These are phyloP conservation scores for Lactarius quietus DNA, from an alignment of 768 basidiomycete species.

Conservation along the genomic window DNA sequence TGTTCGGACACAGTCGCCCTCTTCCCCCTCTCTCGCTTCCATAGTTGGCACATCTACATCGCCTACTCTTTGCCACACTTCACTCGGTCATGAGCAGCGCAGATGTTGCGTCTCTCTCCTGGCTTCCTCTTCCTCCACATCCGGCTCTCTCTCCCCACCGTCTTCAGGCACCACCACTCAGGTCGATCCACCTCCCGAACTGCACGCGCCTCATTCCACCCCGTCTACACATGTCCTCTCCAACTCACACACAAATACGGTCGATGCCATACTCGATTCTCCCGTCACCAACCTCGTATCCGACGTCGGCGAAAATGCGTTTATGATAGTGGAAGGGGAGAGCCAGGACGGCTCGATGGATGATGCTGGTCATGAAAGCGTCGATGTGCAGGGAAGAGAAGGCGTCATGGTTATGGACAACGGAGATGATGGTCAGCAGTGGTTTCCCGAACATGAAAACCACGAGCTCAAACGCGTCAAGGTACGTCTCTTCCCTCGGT, in stretches of 20 bases:
- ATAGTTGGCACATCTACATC: slow-evolving; percentile 7
- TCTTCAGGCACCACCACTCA: slow-evolving; percentile 30
- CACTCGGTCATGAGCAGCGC: slow-evolving; percentile 42
- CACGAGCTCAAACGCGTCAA: slow-evolving; percentile 85
- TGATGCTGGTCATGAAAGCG: slow-evolving; percentile 22
- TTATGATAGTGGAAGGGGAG: slow-evolving; percentile 24
- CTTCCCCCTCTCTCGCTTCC: slow-evolving; percentile 13
- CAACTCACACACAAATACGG: slow-evolving; percentile 12
- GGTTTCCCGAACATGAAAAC: slow-evolving; percentile 57
- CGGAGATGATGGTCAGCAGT: slow-evolving; percentile 54
- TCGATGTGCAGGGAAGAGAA: slow-evolving; percentile 48
- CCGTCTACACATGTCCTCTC: slow-evolving; percentile 32
- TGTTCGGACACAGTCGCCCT: slow-evolving; percentile 13
- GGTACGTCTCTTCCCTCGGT: slow-evolving; percentile 41
- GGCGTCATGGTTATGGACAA: slow-evolving; percentile 38
- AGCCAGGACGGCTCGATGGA: slow-evolving; percentile 20
- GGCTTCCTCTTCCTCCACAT: slow-evolving; percentile 34
- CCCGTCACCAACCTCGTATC: slow-evolving; percentile 15
- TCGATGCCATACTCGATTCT: slow-evolving; percentile 12
- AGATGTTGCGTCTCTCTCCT: slow-evolving; percentile 33
- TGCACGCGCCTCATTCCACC: slow-evolving; percentile 24
- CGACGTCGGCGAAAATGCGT: slow-evolving; percentile 21
- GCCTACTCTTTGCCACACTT: slow-evolving; percentile 18
- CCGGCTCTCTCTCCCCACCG: slow-evolving; percentile 30
- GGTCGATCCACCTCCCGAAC: slow-evolving; percentile 32